Evolutionary conservation across 768 basidiomycete genomes (phyloP).

Genomic region (Coprinopsis marcescibilis): DNA sequence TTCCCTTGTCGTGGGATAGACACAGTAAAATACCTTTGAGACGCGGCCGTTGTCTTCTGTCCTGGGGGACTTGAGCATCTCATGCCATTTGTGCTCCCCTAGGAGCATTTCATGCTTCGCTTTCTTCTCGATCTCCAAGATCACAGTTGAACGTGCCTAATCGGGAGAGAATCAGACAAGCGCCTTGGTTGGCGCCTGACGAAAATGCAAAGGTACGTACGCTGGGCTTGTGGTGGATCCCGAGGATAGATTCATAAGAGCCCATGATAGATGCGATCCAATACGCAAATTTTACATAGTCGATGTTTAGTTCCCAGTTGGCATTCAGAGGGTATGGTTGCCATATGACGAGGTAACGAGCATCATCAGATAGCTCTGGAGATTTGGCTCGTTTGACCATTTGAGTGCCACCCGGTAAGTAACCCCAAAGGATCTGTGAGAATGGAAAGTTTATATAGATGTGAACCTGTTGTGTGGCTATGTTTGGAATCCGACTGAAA

Average conservation of each 20-base stretch:
- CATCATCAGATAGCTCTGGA: slow-evolving; percentile 37
- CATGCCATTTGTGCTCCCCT: slow-evolving; percentile 46
- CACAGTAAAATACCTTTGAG: slow-evolving; percentile 37
- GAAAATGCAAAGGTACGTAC: slow-evolving; percentile 22
- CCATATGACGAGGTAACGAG: slow-evolving; percentile 40
- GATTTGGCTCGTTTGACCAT: slow-evolving; percentile 39
- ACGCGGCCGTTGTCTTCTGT: slow-evolving; percentile 30
- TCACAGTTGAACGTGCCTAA: slow-evolving; percentile 42
- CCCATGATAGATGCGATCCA: slow-evolving; percentile 46
- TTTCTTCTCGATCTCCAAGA: slow-evolving; percentile 39
- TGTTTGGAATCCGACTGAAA: too few relatives aligned
- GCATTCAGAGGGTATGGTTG: slow-evolving; percentile 46
- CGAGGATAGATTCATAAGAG: slow-evolving; percentile 26
- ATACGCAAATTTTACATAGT: slow-evolving; percentile 34
- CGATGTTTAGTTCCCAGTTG: slow-evolving; percentile 36
- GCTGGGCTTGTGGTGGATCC: slow-evolving; percentile 43
- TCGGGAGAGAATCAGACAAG: neutral
- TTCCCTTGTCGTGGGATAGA: slow-evolving; percentile 35
- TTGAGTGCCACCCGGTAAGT: too few relatives aligned
- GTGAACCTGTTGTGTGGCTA: too few relatives aligned
- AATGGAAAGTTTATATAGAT: too few relatives aligned
- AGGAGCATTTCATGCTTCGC: slow-evolving; percentile 34
- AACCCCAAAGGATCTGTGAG: too few relatives aligned
- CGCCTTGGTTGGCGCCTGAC: neutral
- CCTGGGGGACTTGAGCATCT: slow-evolving; percentile 36